A percentile compares a stretch with the other conserved stretches of the same genome.
phyloP scores from a whole-genome alignment of 805 yeast species.

The Barnettozyma populi region DNA sequence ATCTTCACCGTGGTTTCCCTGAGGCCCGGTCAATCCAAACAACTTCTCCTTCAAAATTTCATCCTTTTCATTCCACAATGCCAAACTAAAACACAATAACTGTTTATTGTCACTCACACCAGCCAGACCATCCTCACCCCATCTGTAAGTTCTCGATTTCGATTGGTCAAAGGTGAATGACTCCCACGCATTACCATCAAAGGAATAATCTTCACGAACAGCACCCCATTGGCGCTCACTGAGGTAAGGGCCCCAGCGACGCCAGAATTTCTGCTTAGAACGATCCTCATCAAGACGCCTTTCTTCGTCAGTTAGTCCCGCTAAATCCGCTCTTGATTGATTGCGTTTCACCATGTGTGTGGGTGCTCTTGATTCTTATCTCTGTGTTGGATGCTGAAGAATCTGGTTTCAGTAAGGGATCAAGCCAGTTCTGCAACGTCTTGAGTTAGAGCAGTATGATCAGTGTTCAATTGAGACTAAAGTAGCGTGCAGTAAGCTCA shows the following conservation, averaged over 20 bases:
- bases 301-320: slow-evolving; percentile 30
- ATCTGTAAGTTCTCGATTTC: slow-evolving; percentile 71
- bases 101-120: slow-evolving; percentile 87
- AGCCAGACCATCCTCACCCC: slow-evolving; percentile 96
- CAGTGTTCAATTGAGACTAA: background rate
- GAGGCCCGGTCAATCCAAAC: slow-evolving; percentile 86
- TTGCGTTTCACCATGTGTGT: slow-evolving; percentile 14
- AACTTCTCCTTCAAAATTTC: slow-evolving; percentile 77
- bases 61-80: slow-evolving; percentile 89
- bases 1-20: slow-evolving; percentile 96
- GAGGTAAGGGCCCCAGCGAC: slow-evolving; percentile 87
- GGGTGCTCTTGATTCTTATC: background rate
- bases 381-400: background rate
- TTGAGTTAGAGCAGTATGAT: background rate
- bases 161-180: slow-evolving; percentile 84
- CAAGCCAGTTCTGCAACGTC: background rate
- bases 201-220: slow-evolving; percentile 84
- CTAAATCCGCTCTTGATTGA: slow-evolving; percentile 22
- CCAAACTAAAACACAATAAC: slow-evolving; percentile 68
- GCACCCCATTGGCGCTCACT: slow-evolving; percentile 81
- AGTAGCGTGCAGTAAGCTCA: background rate
- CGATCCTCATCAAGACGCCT: slow-evolving; percentile 31
- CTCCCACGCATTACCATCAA: slow-evolving; percentile 86
- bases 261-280: slow-evolving; percentile 52
- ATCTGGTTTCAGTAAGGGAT: background rate